These are phyloP conservation scores for Powellomyces hirtus DNA, from an alignment of 192 early-diverging fungal genomes.

Conservation along the genomic window DNA sequence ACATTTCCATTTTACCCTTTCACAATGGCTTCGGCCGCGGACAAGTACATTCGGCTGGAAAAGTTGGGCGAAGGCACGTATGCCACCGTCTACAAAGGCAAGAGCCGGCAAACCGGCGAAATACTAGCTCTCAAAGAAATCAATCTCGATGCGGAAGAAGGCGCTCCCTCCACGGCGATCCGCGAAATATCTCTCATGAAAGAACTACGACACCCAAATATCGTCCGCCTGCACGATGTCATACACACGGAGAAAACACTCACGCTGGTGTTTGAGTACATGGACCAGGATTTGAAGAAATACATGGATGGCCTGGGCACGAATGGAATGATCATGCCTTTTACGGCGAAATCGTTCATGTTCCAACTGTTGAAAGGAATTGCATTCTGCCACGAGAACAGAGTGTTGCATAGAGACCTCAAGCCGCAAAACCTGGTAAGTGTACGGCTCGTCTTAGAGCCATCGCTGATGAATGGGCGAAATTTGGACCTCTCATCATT, in stretches of 20 bases:
- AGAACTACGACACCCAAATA: conserved; percentile 76
- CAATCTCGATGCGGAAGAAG: conserved; percentile 51
- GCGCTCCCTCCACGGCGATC: conserved; percentile 57
- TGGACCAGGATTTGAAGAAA: conserved; percentile 99
- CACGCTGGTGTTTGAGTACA: conserved; percentile 96
- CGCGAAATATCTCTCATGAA: conserved; percentile 78
- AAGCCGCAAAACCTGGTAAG: conserved; percentile 67
- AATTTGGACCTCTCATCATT: conserved; percentile 36
- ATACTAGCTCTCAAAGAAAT: conserved; percentile 94
- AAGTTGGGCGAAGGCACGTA: conserved; percentile 64
- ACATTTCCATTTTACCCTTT: no score
- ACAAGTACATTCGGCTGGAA: conserved; percentile 9
- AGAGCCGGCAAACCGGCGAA: conserved; percentile 89
- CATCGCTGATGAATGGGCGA: background rate
- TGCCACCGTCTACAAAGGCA: conserved; percentile 99
- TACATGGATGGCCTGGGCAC: conserved; percentile 76
- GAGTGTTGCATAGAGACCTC: conserved; percentile 86
- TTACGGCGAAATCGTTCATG: conserved; percentile 74
- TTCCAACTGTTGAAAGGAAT: conserved; percentile 95
- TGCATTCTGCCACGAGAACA: conserved; percentile 92
- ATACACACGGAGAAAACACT: conserved; percentile 96
- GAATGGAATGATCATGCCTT: conserved; percentile 61
- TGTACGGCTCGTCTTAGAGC: conserved; percentile 45
- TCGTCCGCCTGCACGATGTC: conserved; percentile 82
- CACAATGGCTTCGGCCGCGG: background rate